phyloP scores from a whole-genome alignment of 169 alveolate species.

The Eimeria brunetti region DNA sequence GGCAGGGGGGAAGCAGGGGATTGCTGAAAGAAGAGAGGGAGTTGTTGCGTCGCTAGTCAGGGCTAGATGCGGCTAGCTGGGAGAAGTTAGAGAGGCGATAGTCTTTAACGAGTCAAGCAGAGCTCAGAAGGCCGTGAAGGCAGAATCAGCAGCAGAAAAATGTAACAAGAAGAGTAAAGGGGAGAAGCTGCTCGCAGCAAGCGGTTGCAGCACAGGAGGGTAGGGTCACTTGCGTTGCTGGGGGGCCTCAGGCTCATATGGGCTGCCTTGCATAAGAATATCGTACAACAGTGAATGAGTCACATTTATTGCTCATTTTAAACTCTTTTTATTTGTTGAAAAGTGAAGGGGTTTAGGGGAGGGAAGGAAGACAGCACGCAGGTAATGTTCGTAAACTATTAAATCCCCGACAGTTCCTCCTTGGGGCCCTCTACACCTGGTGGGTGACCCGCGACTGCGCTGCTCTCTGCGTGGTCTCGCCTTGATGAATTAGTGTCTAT shows the following conservation, averaged over 20 bases:
- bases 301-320: background rate
- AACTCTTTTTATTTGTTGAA: background rate
- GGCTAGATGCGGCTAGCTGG: background rate
- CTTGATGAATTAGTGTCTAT: background rate
- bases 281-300: too few species aligned
- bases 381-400: background rate
- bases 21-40: background rate
- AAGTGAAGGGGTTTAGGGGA: background rate
- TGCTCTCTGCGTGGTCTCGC: background rate
- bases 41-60: background rate
- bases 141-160: background rate
- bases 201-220: background rate
- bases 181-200: background rate
- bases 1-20: background rate
- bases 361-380: background rate
- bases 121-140: background rate
- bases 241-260: background rate
- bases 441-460: conserved; percentile 18
- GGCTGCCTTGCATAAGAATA: background rate
- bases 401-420: background rate
- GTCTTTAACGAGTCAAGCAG: background rate
- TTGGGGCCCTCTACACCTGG: background rate
- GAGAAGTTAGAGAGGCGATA: background rate
- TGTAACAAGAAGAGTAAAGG: background rate
- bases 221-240: conserved; percentile 16